Evolutionary conservation across 2,329 filamentous ascomycete species (phyloP), one percentile per base, ranked within the genome.

Genomic region (Diaporthe longicolla): DNA sequence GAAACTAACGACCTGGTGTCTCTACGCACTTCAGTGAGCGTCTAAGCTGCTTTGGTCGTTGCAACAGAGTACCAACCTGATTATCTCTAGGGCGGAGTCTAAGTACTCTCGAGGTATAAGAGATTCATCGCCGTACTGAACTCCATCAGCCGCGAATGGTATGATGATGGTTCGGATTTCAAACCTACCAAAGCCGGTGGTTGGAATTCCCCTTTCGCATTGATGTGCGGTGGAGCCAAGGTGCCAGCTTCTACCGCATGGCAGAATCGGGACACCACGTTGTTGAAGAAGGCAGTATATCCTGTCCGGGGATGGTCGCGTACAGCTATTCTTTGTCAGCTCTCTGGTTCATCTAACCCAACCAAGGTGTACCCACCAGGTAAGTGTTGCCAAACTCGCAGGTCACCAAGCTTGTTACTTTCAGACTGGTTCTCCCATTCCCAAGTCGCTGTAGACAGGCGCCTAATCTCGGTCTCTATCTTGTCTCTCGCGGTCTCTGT

Each of bases 281-380:
- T 63, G 40, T 63, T 63, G 59, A 63, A 63, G 59, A 63, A 63
- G 24, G 59, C 59, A 48, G 59, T 63, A 1, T 63, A 40, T 8
- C 59, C 40, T 5, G 59, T 63, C 4, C 59, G 40, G 48, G 59
- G 59, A 5, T 63, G 59, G 5, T 63, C 15, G 2, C 40, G 59
- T 1, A 63, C 40, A 15, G 59, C 59, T 63, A 15, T 7, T 10
- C n/a, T 2, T 9, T 32, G 6, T 63, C 26, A 63, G 59, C 21
- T 4, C 2, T 48, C 1, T 3, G 2, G n/a, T 21, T 8, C 43
- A 63, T 8, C 0, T n/a, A 0, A 48, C 13, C 4, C 24, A 29
- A 29, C 0, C 24, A 1, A 29, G 24, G 3, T 0, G 1, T 9
- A 35, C 59, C 9, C 4, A 63, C 59, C 59, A 2, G 40, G 59